These are phyloP conservation scores for Hygrophoropsis aurantiaca DNA, from an alignment of 768 basidiomycete genomes.

Conservation along the genomic window DNA sequence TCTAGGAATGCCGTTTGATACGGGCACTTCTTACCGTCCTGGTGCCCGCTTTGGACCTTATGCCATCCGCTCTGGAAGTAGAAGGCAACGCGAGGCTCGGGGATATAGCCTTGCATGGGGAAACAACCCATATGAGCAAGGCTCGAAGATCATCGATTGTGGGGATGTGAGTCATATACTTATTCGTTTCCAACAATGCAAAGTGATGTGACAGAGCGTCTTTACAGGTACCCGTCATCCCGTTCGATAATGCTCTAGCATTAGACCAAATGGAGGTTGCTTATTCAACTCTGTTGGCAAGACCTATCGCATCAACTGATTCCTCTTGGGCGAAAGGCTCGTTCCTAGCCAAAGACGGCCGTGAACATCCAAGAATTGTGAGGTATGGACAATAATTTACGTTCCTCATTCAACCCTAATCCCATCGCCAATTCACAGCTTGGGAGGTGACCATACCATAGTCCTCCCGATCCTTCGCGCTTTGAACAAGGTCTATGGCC, in stretches of 20 bases:
- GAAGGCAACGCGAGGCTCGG: slow-evolving; percentile 58
- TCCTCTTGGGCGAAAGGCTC: slow-evolving; percentile 25
- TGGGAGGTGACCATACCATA: slow-evolving; percentile 90
- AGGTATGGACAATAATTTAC: slow-evolving; percentile 33
- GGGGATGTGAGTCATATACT: slow-evolving; percentile 58
- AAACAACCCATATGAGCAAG: slow-evolving; percentile 59
- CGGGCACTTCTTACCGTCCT: slow-evolving; percentile 49
- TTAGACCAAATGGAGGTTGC: slow-evolving; percentile 87
- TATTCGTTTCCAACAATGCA: neutral
- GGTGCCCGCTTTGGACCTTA: slow-evolving; percentile 88
- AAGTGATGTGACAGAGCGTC: neutral
- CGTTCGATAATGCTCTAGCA: slow-evolving; percentile 82
- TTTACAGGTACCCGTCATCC: slow-evolving; percentile 66
- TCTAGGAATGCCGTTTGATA: slow-evolving; percentile 81
- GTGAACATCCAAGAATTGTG: slow-evolving; percentile 72
- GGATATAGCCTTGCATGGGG: slow-evolving; percentile 76
- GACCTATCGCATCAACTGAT: slow-evolving; percentile 38
- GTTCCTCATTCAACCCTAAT: no score
- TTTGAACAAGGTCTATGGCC: slow-evolving; percentile 76
- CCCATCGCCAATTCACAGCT: slow-evolving; percentile 16
- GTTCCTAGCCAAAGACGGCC: slow-evolving; percentile 52
- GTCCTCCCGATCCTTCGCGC: slow-evolving; percentile 84
- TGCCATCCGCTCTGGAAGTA: slow-evolving; percentile 79
- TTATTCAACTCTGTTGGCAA: slow-evolving; percentile 71
- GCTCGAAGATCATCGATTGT: slow-evolving; percentile 71